phyloP scores from a whole-genome alignment of 2,329 filamentous ascomycete genomes.

The Xylariaceae sp. region DNA sequence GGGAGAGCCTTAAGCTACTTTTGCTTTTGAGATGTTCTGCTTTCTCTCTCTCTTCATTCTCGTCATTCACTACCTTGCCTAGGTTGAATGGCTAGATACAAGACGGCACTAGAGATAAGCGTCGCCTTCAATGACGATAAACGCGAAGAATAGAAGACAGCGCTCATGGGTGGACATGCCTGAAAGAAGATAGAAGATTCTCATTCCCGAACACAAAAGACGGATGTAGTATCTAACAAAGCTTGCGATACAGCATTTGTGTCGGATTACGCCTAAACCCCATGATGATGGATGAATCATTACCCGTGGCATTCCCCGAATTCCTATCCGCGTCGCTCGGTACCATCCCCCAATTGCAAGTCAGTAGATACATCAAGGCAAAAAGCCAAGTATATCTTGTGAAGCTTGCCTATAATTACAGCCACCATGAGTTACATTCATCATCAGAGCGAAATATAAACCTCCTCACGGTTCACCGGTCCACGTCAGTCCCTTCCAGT shows the following conservation, averaged over 20 bases:
- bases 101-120: background rate
- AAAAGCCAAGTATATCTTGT: background rate
- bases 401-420: background rate
- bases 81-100: background rate
- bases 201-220: background rate
- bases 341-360: background rate
- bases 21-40: background rate
- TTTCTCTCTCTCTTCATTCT: background rate
- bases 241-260: no score
- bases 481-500: constrained; percentile 51
- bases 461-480: background rate
- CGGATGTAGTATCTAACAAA: background rate
- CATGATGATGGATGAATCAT: background rate
- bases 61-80: background rate
- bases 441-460: background rate
- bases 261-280: no score
- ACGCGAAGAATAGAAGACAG: background rate
- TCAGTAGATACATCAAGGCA: background rate
- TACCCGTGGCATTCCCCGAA: background rate
- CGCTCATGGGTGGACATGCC: background rate
- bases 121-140: background rate
- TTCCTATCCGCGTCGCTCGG: background rate
- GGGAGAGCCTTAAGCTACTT: background rate
- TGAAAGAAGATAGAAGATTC: background rate
- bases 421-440: background rate